Conservation (phyloP, 139 green algal genomes). For the Picochlorum sp. region DNA sequence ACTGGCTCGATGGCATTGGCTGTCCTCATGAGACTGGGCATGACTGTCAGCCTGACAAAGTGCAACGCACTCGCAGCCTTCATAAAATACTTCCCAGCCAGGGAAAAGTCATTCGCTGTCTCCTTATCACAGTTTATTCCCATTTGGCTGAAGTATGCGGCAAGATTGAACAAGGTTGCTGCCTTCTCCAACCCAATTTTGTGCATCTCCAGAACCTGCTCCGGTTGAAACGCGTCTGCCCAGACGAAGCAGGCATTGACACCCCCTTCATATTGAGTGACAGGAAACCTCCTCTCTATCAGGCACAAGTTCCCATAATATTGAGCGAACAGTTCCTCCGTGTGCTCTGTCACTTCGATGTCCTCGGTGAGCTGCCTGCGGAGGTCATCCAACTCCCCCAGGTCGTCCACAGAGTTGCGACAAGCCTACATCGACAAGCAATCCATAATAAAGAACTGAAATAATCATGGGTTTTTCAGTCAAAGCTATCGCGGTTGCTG, state of each 20-base stretch:
- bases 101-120: conserved; percentile 58
- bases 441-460: neutral
- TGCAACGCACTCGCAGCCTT: conserved; percentile 73
- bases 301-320: conserved; percentile 73
- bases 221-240: conserved; percentile 74
- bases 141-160: conserved; percentile 59
- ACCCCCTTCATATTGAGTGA: conserved; percentile 59
- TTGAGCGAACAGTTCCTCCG: conserved; percentile 52
- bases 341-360: neutral
- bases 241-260: conserved; percentile 52
- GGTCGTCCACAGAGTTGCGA: neutral
- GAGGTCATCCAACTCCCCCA: conserved; percentile 60
- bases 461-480: neutral
- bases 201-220: conserved; percentile 47
- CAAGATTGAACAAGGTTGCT: conserved; percentile 88
- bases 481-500: neutral
- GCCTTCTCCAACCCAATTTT: conserved; percentile 93
- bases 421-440: neutral
- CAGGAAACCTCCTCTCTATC: conserved; percentile 87
- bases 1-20: conserved; percentile 51
- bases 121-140: conserved; percentile 60
- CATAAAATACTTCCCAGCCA: conserved; percentile 62
- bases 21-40: conserved; percentile 38
- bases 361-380: conserved; percentile 17
- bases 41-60: conserved; percentile 50